Base-by-base conservation (phyloP, 2,329 filamentous ascomycete genomes). In the Lojkania enalia region DNA sequence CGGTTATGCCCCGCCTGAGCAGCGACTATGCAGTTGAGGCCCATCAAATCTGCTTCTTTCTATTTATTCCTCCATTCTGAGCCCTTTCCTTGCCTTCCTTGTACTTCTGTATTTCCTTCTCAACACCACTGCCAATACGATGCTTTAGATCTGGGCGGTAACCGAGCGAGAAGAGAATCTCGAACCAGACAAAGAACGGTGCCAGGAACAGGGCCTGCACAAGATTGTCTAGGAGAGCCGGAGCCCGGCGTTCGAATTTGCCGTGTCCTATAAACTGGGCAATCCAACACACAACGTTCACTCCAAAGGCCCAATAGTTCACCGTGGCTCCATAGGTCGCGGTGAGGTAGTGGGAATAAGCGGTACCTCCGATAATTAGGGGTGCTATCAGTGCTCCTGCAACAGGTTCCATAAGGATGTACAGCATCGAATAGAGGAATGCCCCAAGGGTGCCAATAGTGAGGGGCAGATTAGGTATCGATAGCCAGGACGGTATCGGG, bases 111-210 rank as follows among this genome's bases (percentile, higher is more conserved):
- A 96, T 79, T 67, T 96, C 89, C 57, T 82, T 76, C 64, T 84
- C 73, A 3, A 96, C 88, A 27, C 81, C 83, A 66, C 85, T 84
- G 50, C 92, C 83, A 33, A 97, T 82, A 39, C 92, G 83, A 49
- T 81, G 79, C 74, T 92, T 90, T 57, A 99, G 77, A 69, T 95
- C 90, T 1, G 86, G 88, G 48, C 94, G 83, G 72, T 97, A 99
- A 37, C 94, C 94, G 39, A 95, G 81, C 61, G 79, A 84, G 76
- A 99, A 99, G 19, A 99, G 78, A 18, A 95, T 74, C 74, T 97
- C 91, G 60, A 99, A 86, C 88, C 94, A 99, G 46, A 97, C 92
- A 60, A 97, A 99, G 63, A 99, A 86, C 6, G 94, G 94, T 0
- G 94, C 94, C 18, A 97, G 78, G 63, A 97, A 92, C 53, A 97